Conservation (phyloP, 495 filamentous ascomycete genomes). For the Penicillium fimorum region DNA sequence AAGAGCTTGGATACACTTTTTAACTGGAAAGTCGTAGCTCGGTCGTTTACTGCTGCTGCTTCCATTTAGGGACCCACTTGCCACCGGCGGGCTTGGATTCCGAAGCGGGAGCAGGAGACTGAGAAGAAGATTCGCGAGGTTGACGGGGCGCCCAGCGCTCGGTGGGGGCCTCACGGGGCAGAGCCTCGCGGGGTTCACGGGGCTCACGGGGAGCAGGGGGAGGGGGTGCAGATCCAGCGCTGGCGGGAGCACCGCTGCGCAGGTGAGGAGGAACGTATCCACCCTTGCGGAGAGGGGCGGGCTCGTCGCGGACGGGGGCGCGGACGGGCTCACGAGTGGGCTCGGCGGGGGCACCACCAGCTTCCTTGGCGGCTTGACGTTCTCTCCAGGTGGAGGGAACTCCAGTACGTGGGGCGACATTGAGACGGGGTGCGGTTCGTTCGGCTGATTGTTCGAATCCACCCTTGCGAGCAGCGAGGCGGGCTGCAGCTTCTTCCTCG, state of each 20-base stretch:
- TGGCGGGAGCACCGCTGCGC: constrained; percentile 35
- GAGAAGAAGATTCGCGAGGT: constrained; percentile 18
- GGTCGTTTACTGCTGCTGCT: constrained; percentile 42
- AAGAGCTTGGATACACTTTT: constrained; percentile 32
- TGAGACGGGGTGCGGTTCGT: constrained; percentile 63
- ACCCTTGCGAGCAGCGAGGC: constrained; percentile 46
- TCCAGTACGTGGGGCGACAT: constrained; percentile 49
- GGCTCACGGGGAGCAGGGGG: constrained; percentile 34
- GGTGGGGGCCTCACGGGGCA: constrained; percentile 28
- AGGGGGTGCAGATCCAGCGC: constrained; percentile 33
- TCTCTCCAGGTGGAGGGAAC: constrained; percentile 81
- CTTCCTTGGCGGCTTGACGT: constrained; percentile 66
- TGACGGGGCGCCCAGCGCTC: constrained; percentile 31
- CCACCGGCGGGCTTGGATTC: constrained; percentile 33
- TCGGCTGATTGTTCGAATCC: constrained; percentile 53
- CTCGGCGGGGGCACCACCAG: constrained; percentile 33
- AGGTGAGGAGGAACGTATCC: constrained; percentile 54
- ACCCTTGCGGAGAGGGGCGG: constrained; percentile 35
- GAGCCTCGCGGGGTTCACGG: constrained; percentile 37
- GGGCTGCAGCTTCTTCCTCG: constrained; percentile 67
- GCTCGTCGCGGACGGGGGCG: constrained; percentile 35
- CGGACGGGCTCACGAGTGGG: constrained; percentile 18
- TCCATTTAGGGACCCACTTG: constrained; percentile 48
- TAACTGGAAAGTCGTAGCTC: constrained; percentile 16
- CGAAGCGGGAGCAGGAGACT: constrained; percentile 21